phyloP scores from a whole-genome alignment of 2,329 filamentous ascomycete species.

The Cercospora sesami region DNA sequence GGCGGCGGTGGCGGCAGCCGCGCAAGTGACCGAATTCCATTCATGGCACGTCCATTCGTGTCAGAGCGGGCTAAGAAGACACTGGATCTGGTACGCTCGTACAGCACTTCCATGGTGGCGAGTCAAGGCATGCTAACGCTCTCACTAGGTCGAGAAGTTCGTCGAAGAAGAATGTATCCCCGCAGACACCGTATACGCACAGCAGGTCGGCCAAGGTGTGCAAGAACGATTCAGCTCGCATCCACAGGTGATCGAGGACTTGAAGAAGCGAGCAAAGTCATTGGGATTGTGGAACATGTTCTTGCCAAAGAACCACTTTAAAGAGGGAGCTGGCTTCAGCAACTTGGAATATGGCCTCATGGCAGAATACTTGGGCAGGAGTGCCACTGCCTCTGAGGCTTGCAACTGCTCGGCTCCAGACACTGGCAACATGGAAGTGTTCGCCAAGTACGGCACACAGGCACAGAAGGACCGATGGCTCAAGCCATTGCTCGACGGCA shows the following conservation, averaged over 20 bases:
- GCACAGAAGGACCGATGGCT: constrained; percentile 54
- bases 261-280: constrained; percentile 79
- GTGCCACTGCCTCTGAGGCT: constrained; percentile 79
- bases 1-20: constrained; percentile 36
- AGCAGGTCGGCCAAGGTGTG: constrained; percentile 72
- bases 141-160: constrained; percentile 72
- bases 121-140: neutral
- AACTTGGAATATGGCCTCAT: constrained; percentile 97
- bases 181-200: constrained; percentile 75
- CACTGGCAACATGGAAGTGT: constrained; percentile 55
- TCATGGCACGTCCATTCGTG: constrained; percentile 63
- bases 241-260: constrained; percentile 78
- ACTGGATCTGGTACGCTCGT: constrained; percentile 64
- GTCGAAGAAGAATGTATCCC: constrained; percentile 85
- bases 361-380: constrained; percentile 93
- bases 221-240: constrained; percentile 72
- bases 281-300: constrained; percentile 99
- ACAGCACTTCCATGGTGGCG: neutral
- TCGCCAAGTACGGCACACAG: constrained; percentile 54
- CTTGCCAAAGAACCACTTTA: constrained; percentile 90
- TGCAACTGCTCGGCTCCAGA: constrained; percentile 64
- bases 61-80: constrained; percentile 83
- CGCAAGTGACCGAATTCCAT: constrained; percentile 59
- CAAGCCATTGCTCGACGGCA: constrained; percentile 50
- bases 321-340: constrained; percentile 87